These are phyloP conservation scores for Acer saccharum DNA, from an alignment of 345 rosid species.

Conservation along the genomic window DNA sequence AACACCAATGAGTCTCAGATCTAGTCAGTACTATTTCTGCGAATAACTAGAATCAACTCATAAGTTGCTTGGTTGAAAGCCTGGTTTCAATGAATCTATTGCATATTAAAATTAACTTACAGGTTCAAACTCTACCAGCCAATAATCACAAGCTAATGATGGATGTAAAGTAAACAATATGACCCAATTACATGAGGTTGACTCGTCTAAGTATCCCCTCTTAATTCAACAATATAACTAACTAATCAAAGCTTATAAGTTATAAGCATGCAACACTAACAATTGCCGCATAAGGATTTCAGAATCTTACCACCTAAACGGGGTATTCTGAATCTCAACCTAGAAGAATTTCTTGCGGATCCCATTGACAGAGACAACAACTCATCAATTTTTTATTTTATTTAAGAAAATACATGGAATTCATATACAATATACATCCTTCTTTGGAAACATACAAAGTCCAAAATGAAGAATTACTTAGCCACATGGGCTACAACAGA, in stretches of 20 bases:
- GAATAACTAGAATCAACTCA: background rate
- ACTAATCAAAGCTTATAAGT: background rate
- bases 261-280: background rate
- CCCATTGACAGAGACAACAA: background rate
- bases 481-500: background rate
- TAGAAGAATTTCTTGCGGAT: background rate
- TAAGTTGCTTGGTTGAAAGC: background rate
- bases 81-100: background rate
- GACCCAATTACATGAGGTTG: background rate
- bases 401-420: background rate
- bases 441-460: background rate
- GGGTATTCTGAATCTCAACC: background rate
- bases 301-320: background rate
- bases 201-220: background rate
- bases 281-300: background rate
- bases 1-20: background rate
- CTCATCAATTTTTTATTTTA: background rate
- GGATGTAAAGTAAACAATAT: conserved; percentile 6
- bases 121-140: background rate
- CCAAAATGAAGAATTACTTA: background rate
- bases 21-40: background rate
- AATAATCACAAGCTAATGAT: background rate
- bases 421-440: background rate
- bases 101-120: background rate
- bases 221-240: background rate